Evolutionary conservation across 805 yeast species (phyloP), one percentile per base, ranked within the genome.

Genomic region (Wickerhamiella musiphila): DNA sequence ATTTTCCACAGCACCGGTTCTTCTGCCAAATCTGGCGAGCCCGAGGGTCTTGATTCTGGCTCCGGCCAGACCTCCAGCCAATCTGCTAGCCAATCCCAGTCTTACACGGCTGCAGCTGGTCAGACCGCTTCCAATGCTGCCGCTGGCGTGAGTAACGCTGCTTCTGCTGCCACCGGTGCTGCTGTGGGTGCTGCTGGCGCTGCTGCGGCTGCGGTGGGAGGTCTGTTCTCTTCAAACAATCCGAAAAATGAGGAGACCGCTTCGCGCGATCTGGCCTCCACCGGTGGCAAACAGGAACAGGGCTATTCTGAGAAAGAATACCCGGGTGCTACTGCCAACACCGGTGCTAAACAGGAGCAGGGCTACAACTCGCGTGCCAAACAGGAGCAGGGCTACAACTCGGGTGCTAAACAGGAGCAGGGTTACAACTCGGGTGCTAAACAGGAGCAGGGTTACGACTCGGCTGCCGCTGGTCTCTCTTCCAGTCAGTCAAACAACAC

Each of bases 1-100:
- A 15, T 28, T 12, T 16, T 28, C 29, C 14, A 24, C 19, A 12
- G 19, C 7, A 7, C 26, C 16, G 33, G 28, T 18, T 17, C 25
- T 23, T 26, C 26, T 20, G 16, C 14, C 23, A 20, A 14, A 15
- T 18, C 26, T 22, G 28, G 48, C 12, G 36, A 49, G 12, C 18
- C 42, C 21, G 18, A 45, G 13, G 40, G 42, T 31, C 28, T 37
- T 12, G 34, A 32, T 19, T 25, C 40, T 22, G 29, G 28, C 20
- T 30, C 32, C 11, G 34, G 40, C 28, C n/a, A n/a, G 26, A 16
- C 31, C 43, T 32, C 36, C 15, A 33, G 30, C 22, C 29, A 20
- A 7, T 37, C 36, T 23, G 40, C 35, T 6, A 10, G 36, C 25
- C n/a, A n/a, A 10, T 38, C 38, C 8, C 35, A 34, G 12, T 40